Evolutionary conservation across 495 filamentous ascomycete genomes (phyloP), one percentile per base, ranked within the genome.

Genomic region (Jackrogersella minutella): DNA sequence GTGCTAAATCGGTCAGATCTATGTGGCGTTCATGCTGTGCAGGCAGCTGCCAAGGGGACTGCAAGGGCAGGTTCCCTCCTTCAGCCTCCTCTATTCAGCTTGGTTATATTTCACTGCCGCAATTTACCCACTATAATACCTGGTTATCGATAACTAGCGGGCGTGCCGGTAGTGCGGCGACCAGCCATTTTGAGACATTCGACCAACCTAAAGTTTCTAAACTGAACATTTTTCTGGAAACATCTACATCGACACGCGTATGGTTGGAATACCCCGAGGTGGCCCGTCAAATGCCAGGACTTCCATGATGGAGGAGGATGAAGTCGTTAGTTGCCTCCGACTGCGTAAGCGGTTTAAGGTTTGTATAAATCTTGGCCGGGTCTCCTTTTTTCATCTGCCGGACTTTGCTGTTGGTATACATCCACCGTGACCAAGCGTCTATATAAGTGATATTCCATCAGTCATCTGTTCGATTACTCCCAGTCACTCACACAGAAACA

Each of bases 191-290:
- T 50, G 52, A 62, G 58, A 62, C 64, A 53, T 54, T 10, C 34
- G 33, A 30, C 56, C 61, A 59, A 64, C 56, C 51, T 63, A 58
- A 33, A 47, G 53, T 53, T 60, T 41, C 50, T 63, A 64, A 59
- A 51, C 66, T 28, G 14, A 44, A 13, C 17, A 49, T 49, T 59
- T 30, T 58, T 58, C 39, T 41, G 31, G 26, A 64, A 69, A 68
- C 49, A 19, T 69, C 55, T 40, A 28, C 44, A 14, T 57, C 61
- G 56, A 61, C 44, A 69, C 66, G 61, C 66, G 66, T 69, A 60
- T 40, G 37, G 21, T 69, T 69, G 66, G 61, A 64, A 69, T 64
- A 69, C 66, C 60, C 66, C 66, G 61, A 69, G 50, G 43, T 69
- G 66, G 66, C 66, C 66, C 66, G 61, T 31, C 22, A 53, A 54